Evolutionary conservation across 2,329 filamentous ascomycete species (phyloP).

Genomic region (Neonectria sp.): DNA sequence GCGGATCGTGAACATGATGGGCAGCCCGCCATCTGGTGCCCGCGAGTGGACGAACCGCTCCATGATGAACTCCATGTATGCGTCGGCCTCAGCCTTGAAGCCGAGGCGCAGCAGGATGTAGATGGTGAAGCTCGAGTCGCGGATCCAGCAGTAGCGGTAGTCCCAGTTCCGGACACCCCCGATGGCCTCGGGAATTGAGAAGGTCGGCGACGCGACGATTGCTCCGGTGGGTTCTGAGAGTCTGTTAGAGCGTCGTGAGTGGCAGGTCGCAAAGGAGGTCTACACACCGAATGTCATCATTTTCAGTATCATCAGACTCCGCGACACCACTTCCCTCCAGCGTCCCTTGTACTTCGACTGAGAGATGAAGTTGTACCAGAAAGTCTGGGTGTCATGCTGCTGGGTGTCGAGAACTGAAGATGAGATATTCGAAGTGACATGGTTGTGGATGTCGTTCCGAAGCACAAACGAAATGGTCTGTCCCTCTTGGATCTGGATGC

Average conservation of each 20-base stretch:
- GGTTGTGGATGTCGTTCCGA: constrained; percentile 71
- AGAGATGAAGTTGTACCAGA: constrained; percentile 82
- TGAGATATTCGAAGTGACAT: constrained; percentile 72
- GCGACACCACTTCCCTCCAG: constrained; percentile 79
- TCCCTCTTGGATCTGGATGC: constrained; percentile 73
- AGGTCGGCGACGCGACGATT: constrained; percentile 83
- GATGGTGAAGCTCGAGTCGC: constrained; percentile 83
- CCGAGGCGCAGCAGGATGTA: constrained; percentile 84
- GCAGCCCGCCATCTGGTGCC: constrained; percentile 73
- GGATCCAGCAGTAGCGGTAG: constrained; percentile 84
- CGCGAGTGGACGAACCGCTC: constrained; percentile 76
- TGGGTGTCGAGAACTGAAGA: constrained; percentile 71
- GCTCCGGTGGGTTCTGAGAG: constrained; percentile 78
- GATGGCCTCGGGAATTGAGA: constrained; percentile 82
- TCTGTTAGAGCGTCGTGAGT: constrained; percentile 16
- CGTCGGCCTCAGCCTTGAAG: constrained; percentile 82
- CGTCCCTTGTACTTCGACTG: constrained; percentile 80
- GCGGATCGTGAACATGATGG: constrained; percentile 87
- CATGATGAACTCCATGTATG: constrained; percentile 85
- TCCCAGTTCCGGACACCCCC: constrained; percentile 79
- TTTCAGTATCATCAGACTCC: constrained; percentile 82
- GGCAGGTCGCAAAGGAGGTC: neutral
- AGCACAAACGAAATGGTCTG: constrained; percentile 80
- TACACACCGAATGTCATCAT: constrained; percentile 74
- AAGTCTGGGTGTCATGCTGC: constrained; percentile 79